These are phyloP conservation scores for Xerocomus potaroensis DNA, from an alignment of 768 basidiomycete genomes.

Conservation along the genomic window DNA sequence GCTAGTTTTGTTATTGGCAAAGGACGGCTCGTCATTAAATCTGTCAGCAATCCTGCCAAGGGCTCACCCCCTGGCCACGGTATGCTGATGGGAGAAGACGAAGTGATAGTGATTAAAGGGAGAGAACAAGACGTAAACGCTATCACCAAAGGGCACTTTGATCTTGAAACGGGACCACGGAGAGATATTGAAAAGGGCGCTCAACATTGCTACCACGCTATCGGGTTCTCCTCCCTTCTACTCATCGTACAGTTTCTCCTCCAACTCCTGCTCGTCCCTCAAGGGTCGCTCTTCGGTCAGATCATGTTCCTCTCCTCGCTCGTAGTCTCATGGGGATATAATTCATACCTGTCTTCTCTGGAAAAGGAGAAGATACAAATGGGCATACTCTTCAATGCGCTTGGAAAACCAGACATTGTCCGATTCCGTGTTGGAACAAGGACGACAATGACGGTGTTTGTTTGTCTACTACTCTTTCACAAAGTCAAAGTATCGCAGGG, in stretches of 20 bases:
- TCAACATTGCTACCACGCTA: not conserved
- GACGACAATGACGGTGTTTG: constrained; percentile 24
- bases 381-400: constrained; percentile 10
- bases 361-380: constrained; percentile 31
- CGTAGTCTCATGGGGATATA: constrained; percentile 33
- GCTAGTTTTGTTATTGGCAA: constrained; percentile 24
- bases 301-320: constrained; percentile 32
- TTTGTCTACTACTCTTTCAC: constrained; percentile 23
- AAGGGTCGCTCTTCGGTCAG: constrained; percentile 33
- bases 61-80: constrained; percentile 29
- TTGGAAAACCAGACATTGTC: constrained; percentile 6
- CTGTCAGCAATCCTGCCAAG: constrained; percentile 10
- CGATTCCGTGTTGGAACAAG: constrained; percentile 17
- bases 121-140: not conserved
- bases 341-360: constrained; percentile 31
- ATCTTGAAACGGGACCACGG: constrained; percentile 12
- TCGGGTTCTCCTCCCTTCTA: too few species aligned
- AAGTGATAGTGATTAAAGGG: not conserved
- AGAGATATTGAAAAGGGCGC: not conserved
- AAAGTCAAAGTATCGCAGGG: not conserved
- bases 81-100: constrained; percentile 10
- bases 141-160: not conserved
- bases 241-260: too few species aligned
- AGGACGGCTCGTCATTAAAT: constrained; percentile 19
- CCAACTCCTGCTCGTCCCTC: too few species aligned